Evolutionary conservation across 768 basidiomycete genomes (phyloP), one percentile per base, ranked within the genome.

Genomic region (Lactarius trivialis): DNA sequence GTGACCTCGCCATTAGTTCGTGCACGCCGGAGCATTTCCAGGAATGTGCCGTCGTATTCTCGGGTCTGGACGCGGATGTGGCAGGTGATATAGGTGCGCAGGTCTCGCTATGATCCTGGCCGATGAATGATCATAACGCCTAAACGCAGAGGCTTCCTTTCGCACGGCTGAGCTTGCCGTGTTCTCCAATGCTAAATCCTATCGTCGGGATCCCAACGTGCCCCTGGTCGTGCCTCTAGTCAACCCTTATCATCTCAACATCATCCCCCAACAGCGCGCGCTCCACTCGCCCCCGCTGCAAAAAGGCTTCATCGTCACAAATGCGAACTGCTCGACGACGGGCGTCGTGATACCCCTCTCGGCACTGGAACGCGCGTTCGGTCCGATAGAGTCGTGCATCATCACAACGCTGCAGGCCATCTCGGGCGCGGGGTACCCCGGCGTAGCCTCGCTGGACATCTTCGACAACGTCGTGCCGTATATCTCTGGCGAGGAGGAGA

Each of bases 371-470:
- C 83, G 81, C 65, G 81, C 89, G 0, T 99, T 98, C 65, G 97
- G 97, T 6, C 95, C 94, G n/a, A 79, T 99, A 71, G 91, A 98
- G 68, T 82, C 85, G 2, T 85, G 92, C 70, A 77, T 98, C 70
- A 88, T 95, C 72, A 97, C 93, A 7, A 99, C 97, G 5, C 85
- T 98, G 81, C 97, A 99, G 74, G 97, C 97, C 64, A 94, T 98
- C 74, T 95, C 92, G 0, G 97, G 97, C 39, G 95, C 84, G 0
- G 97, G 97, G n/a, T 99, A 98, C 76, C 97, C 97, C 1, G 97
- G 96, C 56, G 86, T 98, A 0, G 75, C 93, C 14, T 80, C 82
- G 48, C 79, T 99, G 60, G 97, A 98, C 74, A 91, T 98, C 73
- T 69, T 97, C 67, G 97, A 98, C 77, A 98, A 98, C 77, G 80